phyloP scores from a whole-genome alignment of 768 basidiomycete species.

The Phaeotremella skinneri region DNA sequence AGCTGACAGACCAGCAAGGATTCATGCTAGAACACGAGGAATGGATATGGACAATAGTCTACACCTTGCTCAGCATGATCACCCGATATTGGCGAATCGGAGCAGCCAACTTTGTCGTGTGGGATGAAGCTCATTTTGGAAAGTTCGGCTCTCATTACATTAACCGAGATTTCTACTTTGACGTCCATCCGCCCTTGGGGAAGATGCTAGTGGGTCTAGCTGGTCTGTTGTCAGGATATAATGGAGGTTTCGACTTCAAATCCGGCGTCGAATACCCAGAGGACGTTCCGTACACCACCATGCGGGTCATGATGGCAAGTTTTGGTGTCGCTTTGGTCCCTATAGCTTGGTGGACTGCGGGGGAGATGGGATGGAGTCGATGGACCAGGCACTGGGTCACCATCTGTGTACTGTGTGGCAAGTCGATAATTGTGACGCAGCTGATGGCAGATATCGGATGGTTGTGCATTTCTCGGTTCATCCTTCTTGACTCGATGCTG shows the following conservation, averaged over 20 bases:
- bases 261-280: constrained; percentile 82
- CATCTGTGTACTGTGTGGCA: constrained; percentile 88
- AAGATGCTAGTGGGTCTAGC: constrained; percentile 98
- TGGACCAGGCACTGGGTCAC: constrained; percentile 89
- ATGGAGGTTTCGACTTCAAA: constrained; percentile 90
- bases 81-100: constrained; percentile 94
- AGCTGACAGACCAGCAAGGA: constrained; percentile 29
- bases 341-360: constrained; percentile 92
- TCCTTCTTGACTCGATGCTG: constrained; percentile 97
- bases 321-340: constrained; percentile 97
- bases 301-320: constrained; percentile 89
- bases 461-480: constrained; percentile 94
- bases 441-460: constrained; percentile 77
- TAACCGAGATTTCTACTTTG: constrained; percentile 98
- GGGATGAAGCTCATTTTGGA: constrained; percentile 99
- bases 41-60: constrained; percentile 58
- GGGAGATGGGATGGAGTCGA: constrained; percentile 85
- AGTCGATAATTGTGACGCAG: constrained; percentile 38
- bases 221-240: constrained; percentile 84
- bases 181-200: constrained; percentile 95
- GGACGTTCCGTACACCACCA: constrained; percentile 83
- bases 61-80: constrained; percentile 91
- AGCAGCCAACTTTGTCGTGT: constrained; percentile 77
- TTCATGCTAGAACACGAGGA: constrained; percentile 49
- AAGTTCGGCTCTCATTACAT: constrained; percentile 98